Percentiles rank a stretch among this genome's conserved stretches.
Conservation (phyloP, 2,329 filamentous ascomycete species). For the Cladosporium sp. region DNA sequence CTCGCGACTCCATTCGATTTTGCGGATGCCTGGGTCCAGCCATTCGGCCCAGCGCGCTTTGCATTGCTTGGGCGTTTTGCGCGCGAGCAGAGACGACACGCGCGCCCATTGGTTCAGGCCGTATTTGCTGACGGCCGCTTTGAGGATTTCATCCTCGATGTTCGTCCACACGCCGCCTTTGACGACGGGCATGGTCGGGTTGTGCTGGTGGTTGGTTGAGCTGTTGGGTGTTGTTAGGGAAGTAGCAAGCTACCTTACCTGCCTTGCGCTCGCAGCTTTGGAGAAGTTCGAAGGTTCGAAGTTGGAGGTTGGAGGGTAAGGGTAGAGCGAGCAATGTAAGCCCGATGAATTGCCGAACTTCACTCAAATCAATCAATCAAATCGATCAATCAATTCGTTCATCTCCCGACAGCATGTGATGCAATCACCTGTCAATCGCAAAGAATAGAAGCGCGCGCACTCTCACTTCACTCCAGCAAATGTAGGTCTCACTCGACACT, state of each 20-base stretch:
- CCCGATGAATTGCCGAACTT: background rate
- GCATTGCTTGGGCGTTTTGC: slow-evolving; percentile 98
- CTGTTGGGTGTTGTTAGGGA: background rate
- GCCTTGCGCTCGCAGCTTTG: background rate
- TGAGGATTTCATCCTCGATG: slow-evolving; percentile 91
- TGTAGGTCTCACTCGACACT: background rate
- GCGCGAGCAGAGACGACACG: slow-evolving; percentile 91
- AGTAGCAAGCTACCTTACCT: no score
- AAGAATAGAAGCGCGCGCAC: background rate
- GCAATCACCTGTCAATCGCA: background rate
- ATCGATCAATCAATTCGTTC: background rate
- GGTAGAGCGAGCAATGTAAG: background rate
- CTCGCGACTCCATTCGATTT: slow-evolving; percentile 98
- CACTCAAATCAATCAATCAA: background rate
- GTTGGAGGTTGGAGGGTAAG: no score
- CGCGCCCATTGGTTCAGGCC: slow-evolving; percentile 97
- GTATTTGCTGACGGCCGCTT: slow-evolving; percentile 91
- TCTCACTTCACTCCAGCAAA: background rate
- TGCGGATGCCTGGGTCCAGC: slow-evolving; percentile 96
- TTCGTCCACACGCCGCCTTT: slow-evolving; percentile 68
- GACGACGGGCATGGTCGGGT: slow-evolving; percentile 57
- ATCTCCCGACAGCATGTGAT: background rate
- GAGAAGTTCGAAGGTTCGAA: slow-evolving; percentile 2
- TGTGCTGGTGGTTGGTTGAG: background rate
- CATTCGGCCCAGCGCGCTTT: slow-evolving; percentile 98